Base-by-base conservation (phyloP, 306 rosid genomes). In the Amphicarpaea edgeworthii region DNA sequence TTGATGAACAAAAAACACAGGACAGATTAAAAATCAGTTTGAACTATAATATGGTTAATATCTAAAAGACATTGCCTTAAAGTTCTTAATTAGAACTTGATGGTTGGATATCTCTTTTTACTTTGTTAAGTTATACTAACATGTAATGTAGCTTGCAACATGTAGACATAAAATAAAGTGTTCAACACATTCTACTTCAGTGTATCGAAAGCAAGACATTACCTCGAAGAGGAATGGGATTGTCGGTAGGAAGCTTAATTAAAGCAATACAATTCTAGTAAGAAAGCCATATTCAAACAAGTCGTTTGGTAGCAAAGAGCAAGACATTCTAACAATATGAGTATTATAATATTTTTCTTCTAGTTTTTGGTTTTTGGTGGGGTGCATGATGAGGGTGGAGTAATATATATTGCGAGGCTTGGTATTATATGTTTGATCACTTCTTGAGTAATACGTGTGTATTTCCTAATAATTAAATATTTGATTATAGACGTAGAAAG, bases 271-370 rank as follows among this genome's bases (percentile, higher is more conserved):
- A 62, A 42, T 51, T 21, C 3, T 11, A 64, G 51, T 14, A 62
- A 67, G 9, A 5, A 76, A 62, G 53, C 16, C 54, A 53, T 62
- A 37, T 68, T 45, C 41, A 79, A 70, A 79, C 34, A 62, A 65
- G 1, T 5, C 45, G 82, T 69, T 76, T 64, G 86, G 86, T 81
- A 17, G 78, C 49, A 34, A 2, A 75, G 94, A 87, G 85, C 60
- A 67, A 49, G 97, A 91, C 94, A 73, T 77, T 65, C 70, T 45
- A 91, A 89, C 93, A 73, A 86, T 47, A 28, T 9, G 53, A 75
- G 45, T 89, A 74, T 81, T 81, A n/a, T n/a, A n/a, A n/a, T n/a
- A n/a, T 73, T 82, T 70, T 76, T 82, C 63, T 78, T 80, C 67
- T 65, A 32, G 46, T 45, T 63, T 81, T 50, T 42, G 83, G 46